phyloP scores from a whole-genome alignment of 1,284 basidiomycete species.

The Hemileia vastatrix region DNA sequence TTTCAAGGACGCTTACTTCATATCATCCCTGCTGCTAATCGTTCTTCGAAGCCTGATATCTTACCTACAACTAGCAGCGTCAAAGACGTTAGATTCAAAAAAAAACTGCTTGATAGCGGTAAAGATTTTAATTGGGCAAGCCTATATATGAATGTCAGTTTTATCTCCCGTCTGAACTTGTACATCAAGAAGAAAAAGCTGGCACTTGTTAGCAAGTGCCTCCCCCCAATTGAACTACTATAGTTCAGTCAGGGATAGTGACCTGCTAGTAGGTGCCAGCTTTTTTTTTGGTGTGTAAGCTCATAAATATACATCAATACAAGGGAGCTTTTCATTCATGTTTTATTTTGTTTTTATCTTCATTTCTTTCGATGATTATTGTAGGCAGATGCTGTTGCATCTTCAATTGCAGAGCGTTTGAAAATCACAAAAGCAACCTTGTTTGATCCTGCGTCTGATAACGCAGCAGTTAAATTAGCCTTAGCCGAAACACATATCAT shows the following conservation, averaged over 20 bases:
- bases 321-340: constrained; percentile 14
- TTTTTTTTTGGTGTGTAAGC: no score
- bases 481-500: constrained; percentile 94
- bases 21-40: constrained; percentile 70
- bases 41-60: constrained; percentile 50
- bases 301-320: no score
- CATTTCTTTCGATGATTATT: no score
- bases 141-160: constrained; percentile 91
- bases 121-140: constrained; percentile 93
- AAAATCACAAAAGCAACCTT: constrained; percentile 76
- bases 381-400: constrained; percentile 80
- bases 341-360: constrained; percentile 25
- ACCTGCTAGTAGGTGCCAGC: no score
- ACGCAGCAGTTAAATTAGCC: constrained; percentile 75
- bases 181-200: no score
- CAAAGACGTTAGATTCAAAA: constrained; percentile 47
- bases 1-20: constrained; percentile 90
- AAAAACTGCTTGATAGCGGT: constrained; percentile 56
- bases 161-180: neutral
- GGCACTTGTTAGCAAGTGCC: no score
- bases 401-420: constrained; percentile 70
- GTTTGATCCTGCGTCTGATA: constrained; percentile 51
- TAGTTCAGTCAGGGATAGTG: no score
- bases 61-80: constrained; percentile 1
- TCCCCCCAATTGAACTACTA: no score